Base-by-base conservation (phyloP, 192 early-diverging fungal genomes). In the Gamsiella multidivaricata region DNA sequence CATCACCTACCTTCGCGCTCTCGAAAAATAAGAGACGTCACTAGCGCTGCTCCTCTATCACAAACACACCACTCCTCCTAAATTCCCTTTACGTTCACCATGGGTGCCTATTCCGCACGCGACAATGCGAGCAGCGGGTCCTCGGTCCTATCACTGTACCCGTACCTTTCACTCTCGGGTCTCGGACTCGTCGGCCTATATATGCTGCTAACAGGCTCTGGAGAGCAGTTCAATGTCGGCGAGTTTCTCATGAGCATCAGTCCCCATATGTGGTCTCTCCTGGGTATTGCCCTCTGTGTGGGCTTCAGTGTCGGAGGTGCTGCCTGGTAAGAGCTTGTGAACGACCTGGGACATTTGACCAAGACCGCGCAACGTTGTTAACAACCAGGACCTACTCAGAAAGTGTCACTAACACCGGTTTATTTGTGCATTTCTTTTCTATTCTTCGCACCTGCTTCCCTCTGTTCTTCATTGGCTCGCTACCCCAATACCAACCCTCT, bases 291-390 rank as follows among this genome's bases (percentile, higher is more conserved):
- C 0, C 80, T 97, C 47, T 94, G 93, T 66, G 94, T 97, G 51
- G 94, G 93, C 3, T 82, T 99, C 33, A 93, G 91, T 65, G 96
- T 99, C 15, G 84, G 91, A 22, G 97, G 96, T 29, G 97, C 97
- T 41, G 95, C 95, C 6, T 98, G 97, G 94, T 96, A 52, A 58
- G 49, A 17, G 12, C 47, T n/a, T n/a, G n/a, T n/a, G n/a, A n/a
- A n/a, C n/a, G n/a, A n/a, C 17, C 4, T 18, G 5, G n/a, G 45
- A 55, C 6, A 33, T 33, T 55, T 55, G 28, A 20, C n/a, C n/a
- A n/a, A n/a, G n/a, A n/a, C n/a, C n/a, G n/a, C n/a, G n/a, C n/a
- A n/a, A n/a, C n/a, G n/a, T n/a, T n/a, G n/a, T n/a, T n/a, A n/a
- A n/a, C n/a, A n/a, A n/a, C n/a, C n/a, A n/a, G n/a, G n/a, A n/a